Evolutionary conservation across 2,329 filamentous ascomycete species (phyloP).

Genomic region (Bipolaris sorokiniana): DNA sequence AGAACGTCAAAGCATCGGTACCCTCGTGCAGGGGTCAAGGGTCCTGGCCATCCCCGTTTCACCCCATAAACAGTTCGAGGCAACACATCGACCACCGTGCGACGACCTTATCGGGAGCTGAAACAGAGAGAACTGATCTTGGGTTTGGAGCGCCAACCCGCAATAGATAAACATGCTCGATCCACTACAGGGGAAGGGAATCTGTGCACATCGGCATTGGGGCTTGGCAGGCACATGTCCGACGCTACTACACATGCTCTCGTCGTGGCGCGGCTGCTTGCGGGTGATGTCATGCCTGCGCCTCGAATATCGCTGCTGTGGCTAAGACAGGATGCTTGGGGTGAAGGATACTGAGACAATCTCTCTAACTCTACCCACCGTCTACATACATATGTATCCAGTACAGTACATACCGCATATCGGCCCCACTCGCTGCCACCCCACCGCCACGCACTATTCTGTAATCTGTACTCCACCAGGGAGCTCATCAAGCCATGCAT

Average conservation of each 20-base stretch:
- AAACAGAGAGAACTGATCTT: neutral
- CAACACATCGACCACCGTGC: neutral
- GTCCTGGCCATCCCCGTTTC: slow-evolving; percentile 21
- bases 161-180: neutral
- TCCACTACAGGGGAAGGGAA: neutral
- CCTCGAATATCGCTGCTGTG: neutral
- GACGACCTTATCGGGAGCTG: neutral
- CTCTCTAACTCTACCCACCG: too few relatives aligned
- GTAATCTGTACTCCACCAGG: slow-evolving; percentile 31
- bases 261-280: slow-evolving; percentile 21
- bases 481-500: slow-evolving; percentile 26
- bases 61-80: slow-evolving; percentile 3
- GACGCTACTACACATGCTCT: slow-evolving; percentile 13
- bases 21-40: slow-evolving; percentile 22
- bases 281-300: slow-evolving; percentile 22
- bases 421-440: neutral
- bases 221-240: slow-evolving; percentile 28
- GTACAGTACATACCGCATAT: too few relatives aligned
- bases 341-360: neutral
- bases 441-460: neutral
- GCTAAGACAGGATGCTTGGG: neutral
- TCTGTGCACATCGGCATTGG: slow-evolving; percentile 9
- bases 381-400: too few relatives aligned
- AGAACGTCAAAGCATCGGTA: slow-evolving; percentile 33
- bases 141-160: neutral